Conservation (phyloP, 2,329 filamentous ascomycete genomes). For the Piedraia hortae region DNA sequence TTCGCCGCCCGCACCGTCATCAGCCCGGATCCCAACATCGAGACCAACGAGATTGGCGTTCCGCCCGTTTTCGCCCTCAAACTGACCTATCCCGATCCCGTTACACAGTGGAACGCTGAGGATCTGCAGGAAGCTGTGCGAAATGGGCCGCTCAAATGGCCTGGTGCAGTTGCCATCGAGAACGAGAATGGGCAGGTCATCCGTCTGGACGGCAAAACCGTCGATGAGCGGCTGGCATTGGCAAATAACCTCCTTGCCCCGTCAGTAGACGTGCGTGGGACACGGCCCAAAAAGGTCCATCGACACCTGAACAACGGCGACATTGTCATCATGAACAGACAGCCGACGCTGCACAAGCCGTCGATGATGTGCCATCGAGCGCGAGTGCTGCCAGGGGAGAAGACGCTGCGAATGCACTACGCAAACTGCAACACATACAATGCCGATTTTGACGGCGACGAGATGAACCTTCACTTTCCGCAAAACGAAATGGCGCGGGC, state of each 20-base stretch:
- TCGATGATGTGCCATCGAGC: conserved; percentile 97
- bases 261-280: conserved; percentile 39
- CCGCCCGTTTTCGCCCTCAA: conserved; percentile 94
- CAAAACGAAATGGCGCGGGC: conserved; percentile 87
- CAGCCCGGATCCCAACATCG: conserved; percentile 91
- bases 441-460: conserved; percentile 94
- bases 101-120: conserved; percentile 89
- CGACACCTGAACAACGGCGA: conserved; percentile 90
- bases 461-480: conserved; percentile 99
- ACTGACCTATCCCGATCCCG: conserved; percentile 85
- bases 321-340: conserved; percentile 94
- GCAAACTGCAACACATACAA: conserved; percentile 99
- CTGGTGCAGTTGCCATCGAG: conserved; percentile 79
- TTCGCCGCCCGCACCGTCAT: conserved; percentile 94
- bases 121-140: conserved; percentile 90
- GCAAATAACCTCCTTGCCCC: conserved; percentile 83
- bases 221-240: conserved; percentile 64
- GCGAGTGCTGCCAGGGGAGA: conserved; percentile 72
- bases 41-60: conserved; percentile 95
- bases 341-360: conserved; percentile 90
- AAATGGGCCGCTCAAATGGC: conserved; percentile 82
- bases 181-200: conserved; percentile 85
- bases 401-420: conserved; percentile 98
- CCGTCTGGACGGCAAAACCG: conserved; percentile 61
- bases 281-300: conserved; percentile 84